phyloP scores from a whole-genome alignment of 177 flowering plant genomes.

The Vitis hybrid region DNA sequence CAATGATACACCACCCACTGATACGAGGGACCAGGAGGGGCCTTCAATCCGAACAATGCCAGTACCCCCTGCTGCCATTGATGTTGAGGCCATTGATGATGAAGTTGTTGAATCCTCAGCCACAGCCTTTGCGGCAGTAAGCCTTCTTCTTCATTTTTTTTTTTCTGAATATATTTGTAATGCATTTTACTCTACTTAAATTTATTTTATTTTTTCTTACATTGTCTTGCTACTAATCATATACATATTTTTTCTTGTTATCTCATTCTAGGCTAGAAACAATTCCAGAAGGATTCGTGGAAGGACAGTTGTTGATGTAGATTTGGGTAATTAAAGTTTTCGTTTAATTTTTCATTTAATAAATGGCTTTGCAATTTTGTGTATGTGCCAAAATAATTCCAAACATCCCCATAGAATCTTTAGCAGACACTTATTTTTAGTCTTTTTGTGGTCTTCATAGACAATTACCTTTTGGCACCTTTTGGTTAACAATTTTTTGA shows the following conservation, averaged over 20 bases:
- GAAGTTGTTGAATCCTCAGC: slow-evolving; percentile 74
- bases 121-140: slow-evolving; percentile 67
- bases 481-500: too few species aligned
- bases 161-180: neutral
- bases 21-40: slow-evolving; percentile 38
- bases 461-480: too few species aligned
- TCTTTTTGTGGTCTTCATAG: too few species aligned
- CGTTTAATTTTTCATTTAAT: neutral
- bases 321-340: slow-evolving; percentile 35
- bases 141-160: neutral
- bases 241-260: neutral
- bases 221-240: neutral
- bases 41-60: slow-evolving; percentile 24
- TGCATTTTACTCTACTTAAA: neutral
- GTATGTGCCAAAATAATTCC: too few species aligned
- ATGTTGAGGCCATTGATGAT: slow-evolving; percentile 77
- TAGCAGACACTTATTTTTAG: too few species aligned
- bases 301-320: slow-evolving; percentile 46
- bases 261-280: slow-evolving; percentile 54
- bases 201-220: neutral
- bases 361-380: neutral
- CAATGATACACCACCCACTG: slow-evolving; percentile 49
- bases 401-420: too few species aligned
- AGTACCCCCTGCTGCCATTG: slow-evolving; percentile 45
- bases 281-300: slow-evolving; percentile 51